These are phyloP conservation scores for Dissophora ornata DNA, from an alignment of 192 early-diverging fungal genomes.

Conservation along the genomic window DNA sequence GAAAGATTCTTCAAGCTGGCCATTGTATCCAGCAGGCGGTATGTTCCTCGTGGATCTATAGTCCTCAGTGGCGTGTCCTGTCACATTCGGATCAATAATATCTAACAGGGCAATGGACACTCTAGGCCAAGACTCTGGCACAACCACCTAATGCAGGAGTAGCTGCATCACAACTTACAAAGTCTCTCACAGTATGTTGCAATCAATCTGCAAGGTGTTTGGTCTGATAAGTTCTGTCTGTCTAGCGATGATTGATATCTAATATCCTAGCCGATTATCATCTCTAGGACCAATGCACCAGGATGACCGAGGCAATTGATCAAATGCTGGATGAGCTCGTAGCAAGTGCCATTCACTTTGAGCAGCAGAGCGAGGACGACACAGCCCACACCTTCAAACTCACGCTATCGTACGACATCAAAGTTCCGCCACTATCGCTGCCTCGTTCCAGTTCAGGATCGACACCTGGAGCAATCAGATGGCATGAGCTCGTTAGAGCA, in stretches of 20 bases:
- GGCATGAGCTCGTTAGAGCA: constrained; percentile 38
- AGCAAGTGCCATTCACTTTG: constrained; percentile 14
- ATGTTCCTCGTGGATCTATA: neutral
- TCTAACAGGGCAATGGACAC: neutral
- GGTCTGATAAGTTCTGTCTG: too few relatives aligned
- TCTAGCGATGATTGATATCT: too few relatives aligned
- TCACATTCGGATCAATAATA: neutral
- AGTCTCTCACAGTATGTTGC: constrained; percentile 30
- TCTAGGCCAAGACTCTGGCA: constrained; percentile 31
- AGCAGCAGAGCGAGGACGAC: neutral
- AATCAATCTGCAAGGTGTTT: too few relatives aligned
- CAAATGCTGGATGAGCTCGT: constrained; percentile 50
- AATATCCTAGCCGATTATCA: neutral
- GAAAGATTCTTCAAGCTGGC: constrained; percentile 46
- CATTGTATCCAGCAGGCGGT: constrained; percentile 52
- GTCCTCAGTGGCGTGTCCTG: too few relatives aligned
- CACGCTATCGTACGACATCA: constrained; percentile 27
- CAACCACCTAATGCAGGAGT: constrained; percentile 42
- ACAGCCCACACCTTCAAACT: neutral
- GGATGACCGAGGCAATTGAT: constrained; percentile 40
- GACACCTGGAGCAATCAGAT: constrained; percentile 26
- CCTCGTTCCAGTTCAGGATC: constrained; percentile 13
- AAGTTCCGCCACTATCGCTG: constrained; percentile 28
- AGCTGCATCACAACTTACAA: constrained; percentile 25
- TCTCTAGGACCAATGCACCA: constrained; percentile 33